Evolutionary conservation across 352 stramenopile genomes (phyloP), one percentile per base, ranked within the genome.

Genomic region (Globisporangium uncinulatum): DNA sequence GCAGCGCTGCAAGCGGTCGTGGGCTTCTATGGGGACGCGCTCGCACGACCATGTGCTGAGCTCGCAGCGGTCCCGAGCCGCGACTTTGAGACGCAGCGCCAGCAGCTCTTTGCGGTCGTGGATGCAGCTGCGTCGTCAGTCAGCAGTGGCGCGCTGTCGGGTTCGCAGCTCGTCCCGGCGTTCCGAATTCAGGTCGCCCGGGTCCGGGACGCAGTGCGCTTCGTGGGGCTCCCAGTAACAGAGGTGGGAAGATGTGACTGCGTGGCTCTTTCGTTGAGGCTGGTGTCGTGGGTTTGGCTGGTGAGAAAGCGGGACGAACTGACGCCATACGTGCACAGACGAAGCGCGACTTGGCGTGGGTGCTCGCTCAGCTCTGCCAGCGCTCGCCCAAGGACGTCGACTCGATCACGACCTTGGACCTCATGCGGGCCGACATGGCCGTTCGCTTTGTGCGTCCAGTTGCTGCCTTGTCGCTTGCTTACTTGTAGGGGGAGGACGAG

Each of bases 361-460:
- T 89, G 21, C 43, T 70, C 0, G 73, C 69, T 31, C 72, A 91
- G 59, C 57, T 92, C 1, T 83, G 70, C 21, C 73, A 71, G 49
- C 67, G 70, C 32, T 69, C 63, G 24, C 34, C 68, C 2, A 61
- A 54, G 13, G 66, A 87, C 21, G 59, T 78, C 31, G 80, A 91
- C 34, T 71, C 71, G 49, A 83, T 94, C 61, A 74, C 84, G 13
- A 93, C 67, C 20, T 63, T 95, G 13, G 80, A 88, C 37, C 70
- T 95, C 56, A 86, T 95, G 62, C 86, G 86, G 8, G 86, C 86
- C 3, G 84, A 94, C 45, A 76, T 95, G 63, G 66, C 65, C 15
- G 70, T 81, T 34, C 80, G 78, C 56, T 92, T 90, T 67, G 79
- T 92, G 81, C 61, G 78, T 77, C n/a, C 10, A 19, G 4, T 32